Percentiles rank a stretch among this genome's conserved stretches.
Evolutionary conservation across 1,139 yeast species (phyloP).

Genomic region (Hansenula lynferdii): DNA sequence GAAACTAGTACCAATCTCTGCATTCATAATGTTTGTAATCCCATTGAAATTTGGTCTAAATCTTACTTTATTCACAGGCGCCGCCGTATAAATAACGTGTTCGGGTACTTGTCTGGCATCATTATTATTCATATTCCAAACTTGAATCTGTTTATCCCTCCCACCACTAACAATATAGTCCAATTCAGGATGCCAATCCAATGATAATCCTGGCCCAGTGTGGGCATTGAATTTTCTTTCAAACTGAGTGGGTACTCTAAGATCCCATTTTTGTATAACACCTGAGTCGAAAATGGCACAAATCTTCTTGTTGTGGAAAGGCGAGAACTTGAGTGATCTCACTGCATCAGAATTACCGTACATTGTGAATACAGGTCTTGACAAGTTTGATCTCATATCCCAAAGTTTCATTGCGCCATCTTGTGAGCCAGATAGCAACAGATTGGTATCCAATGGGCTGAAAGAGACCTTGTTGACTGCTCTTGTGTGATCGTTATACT

Average conservation of each 20-base stretch:
- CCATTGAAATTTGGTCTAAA: slow-evolving; percentile 43
- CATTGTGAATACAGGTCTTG: slow-evolving; percentile 24
- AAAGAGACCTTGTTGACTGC: slow-evolving; percentile 81
- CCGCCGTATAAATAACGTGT: slow-evolving; percentile 67
- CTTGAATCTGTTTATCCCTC: slow-evolving; percentile 76
- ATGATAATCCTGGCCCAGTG: slow-evolving; percentile 82
- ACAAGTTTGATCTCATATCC: slow-evolving; percentile 62
- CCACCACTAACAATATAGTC: slow-evolving; percentile 92
- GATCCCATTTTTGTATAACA: slow-evolving; percentile 77
- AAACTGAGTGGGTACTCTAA: slow-evolving; percentile 51
- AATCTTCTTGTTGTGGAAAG: slow-evolving; percentile 41
- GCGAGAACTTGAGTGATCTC: slow-evolving; percentile 56
- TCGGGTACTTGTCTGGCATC: slow-evolving; percentile 49
- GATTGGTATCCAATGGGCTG: slow-evolving; percentile 48
- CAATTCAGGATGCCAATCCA: slow-evolving; percentile 83
- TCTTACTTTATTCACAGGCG: slow-evolving; percentile 53
- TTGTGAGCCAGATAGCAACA: slow-evolving; percentile 79
- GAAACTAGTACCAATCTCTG: slow-evolving; percentile 75
- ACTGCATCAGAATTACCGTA: slow-evolving; percentile 51
- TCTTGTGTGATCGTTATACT: slow-evolving; percentile 68
- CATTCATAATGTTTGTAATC: slow-evolving; percentile 28
- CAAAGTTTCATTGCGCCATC: slow-evolving; percentile 87
- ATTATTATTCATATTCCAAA: slow-evolving; percentile 56
- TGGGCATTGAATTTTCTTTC: slow-evolving; percentile 85
- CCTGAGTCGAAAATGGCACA: slow-evolving; percentile 91